phyloP scores from a whole-genome alignment of 202 grass and related monocot genomes.

The Digitaria exilis region DNA sequence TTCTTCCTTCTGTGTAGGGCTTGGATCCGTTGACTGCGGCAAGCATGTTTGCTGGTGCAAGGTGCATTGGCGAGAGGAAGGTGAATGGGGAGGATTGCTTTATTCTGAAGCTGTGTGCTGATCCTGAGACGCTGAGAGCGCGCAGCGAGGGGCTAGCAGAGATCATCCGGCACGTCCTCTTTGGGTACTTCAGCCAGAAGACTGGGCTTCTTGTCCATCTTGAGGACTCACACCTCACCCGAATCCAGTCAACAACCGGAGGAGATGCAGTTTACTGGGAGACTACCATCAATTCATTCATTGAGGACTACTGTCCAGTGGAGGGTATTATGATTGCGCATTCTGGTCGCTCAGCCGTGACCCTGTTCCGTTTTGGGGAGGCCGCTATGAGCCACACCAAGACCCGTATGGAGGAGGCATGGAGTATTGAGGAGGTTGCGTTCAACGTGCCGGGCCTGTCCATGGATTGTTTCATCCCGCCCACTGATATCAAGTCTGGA shows the following conservation, averaged over 20 bases:
- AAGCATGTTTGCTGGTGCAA: constrained; percentile 77
- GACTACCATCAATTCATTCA: constrained; percentile 79
- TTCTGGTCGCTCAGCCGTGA: constrained; percentile 69
- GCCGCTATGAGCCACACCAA: constrained; percentile 81
- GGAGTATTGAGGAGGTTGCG: constrained; percentile 86
- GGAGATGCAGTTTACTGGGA: constrained; percentile 92
- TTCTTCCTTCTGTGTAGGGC: constrained; percentile 46
- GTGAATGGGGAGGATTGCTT: constrained; percentile 90
- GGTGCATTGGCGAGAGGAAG: constrained; percentile 89
- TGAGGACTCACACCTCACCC: constrained; percentile 83
- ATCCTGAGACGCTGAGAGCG: constrained; percentile 71
- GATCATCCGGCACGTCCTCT: constrained; percentile 86
- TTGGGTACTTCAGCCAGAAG: constrained; percentile 91
- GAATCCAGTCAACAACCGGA: constrained; percentile 76
- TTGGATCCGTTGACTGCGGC: constrained; percentile 76
- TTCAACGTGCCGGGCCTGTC: constrained; percentile 82
- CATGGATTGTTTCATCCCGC: constrained; percentile 91
- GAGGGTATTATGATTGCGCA: constrained; percentile 83
- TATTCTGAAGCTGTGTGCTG: constrained; percentile 83
- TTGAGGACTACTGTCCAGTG: constrained; percentile 78
- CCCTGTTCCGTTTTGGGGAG: constrained; percentile 82
- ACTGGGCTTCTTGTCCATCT: constrained; percentile 76
- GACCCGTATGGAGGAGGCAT: constrained; percentile 89
- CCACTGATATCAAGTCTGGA: constrained; percentile 74
- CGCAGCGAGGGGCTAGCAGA: constrained; percentile 84